Evolutionary conservation across 1,139 yeast species (phyloP), one percentile per base, ranked within the genome.

Genomic region (Blastobotrys serpentis): DNA sequence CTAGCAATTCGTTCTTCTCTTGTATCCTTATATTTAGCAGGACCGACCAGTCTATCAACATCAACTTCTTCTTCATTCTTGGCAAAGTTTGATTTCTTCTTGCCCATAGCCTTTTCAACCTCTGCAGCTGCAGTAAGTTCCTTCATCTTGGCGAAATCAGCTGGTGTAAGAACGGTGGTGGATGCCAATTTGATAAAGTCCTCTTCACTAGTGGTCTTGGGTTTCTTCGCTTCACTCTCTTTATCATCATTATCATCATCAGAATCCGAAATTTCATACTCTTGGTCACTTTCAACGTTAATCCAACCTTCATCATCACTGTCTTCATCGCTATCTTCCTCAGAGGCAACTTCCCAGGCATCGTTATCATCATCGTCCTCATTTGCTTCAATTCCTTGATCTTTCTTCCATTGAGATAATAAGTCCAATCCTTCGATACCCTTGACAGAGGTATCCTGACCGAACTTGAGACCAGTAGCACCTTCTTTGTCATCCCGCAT

Each of bases 61-160:
- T 90, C 97, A 52, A 92, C 95, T 47, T 77, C 74, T 46, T 90
- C 97, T 67, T 92, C 98, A 61, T 86, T 83, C 16, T 61, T 56
- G 16, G 48, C 51, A 11, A 38, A 51, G 17, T 50, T 40, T 50
- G 72, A 70, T 47, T 77, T 81, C 54, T 70, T 66, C 43, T 65
- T 66, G 42, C 88, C 88, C 78, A 86, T 72, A 26, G 82, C 66
- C 66, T 85, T 86, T 48, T 86, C 86, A 44, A 88, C 76, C 54
- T 96, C 96, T 3, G 96, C 95, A 66, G 85, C 83, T 8, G 81
- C 76, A 62, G 82, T 79, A 59, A 92, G 77, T 67, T 92, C 96
- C 61, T 89, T 94, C 58, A 92, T 75, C 69, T 90, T 90, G 57
- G 96, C 96, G 66, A 90, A 92, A 73, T 92, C 98, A 0, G 98